Evolutionary conservation across 345 rosid species (phyloP), one percentile per base, ranked within the genome.

Genomic region (Gossypium ekmanianum): DNA sequence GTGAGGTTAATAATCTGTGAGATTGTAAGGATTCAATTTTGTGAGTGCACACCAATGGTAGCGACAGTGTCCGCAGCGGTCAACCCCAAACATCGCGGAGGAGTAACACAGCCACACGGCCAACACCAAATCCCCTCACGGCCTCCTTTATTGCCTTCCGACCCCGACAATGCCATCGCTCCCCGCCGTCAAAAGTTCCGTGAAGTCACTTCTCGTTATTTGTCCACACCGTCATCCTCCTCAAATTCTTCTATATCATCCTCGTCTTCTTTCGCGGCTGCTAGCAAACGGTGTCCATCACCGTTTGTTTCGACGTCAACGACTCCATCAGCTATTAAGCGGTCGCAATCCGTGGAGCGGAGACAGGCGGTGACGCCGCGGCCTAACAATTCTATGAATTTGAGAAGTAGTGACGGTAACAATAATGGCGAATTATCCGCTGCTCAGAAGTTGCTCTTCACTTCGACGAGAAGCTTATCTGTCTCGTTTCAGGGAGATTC

Each of bases 401-500:
- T 77, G 78, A 85, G 87, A 58, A 76, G 59, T 50, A 9, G 48
- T 41, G 68, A 63, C 29, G 41, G 71, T 26, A 55, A 74, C 39
- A 75, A 59, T 48, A 59, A 27, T 9, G 77, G 86, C 16, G 90
- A 88, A 27, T 41, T 87, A 66, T 84, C 90, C 7, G 77, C 86
- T 55, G 88, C 91, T 77, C 92, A 89, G 86, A 87, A 76, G 79
- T 78, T 89, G 91, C 77, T 91, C 78, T 78, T 84, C 76, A 82
- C 90, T 67, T 91, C 97, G 16, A 85, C 92, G 61, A 89, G 96
- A 83, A 86, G 94, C 81, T 77, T 93, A 81, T 87, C 93, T 9
- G 89, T 89, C 45, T 89, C 98, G 70, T 91, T 91, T 88, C 98
- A 90, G 77, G 93, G 90, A 2, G 97, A 86, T 71, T 92, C 95